Evolutionary conservation across 2,329 filamentous ascomycete genomes (phyloP), one percentile per base, ranked within the genome.

Genomic region (Atkinsonella hypoxylon): DNA sequence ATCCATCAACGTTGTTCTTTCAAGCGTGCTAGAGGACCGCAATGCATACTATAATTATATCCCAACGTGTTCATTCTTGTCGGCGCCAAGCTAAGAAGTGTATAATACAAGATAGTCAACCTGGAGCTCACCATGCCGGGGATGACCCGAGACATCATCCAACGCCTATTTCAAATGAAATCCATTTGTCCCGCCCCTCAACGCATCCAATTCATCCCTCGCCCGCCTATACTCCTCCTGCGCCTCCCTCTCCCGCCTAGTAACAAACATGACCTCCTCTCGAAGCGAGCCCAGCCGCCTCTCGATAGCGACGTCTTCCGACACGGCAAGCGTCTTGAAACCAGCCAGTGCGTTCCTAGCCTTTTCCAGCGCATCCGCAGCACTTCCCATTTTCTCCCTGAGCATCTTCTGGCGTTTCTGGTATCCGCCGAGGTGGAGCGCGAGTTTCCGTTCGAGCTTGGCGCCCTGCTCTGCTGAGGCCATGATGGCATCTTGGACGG

Each of bases 381-480:
- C 87, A 56, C 89, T 86, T 17, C 70, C 67, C 55, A 94, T 87
- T 71, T 95, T 97, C 53, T 82, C 78, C 20, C 82, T 79, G 26
- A 98, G 76, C 58, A 81, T 82, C 66, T 89, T 89, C 34, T 88
- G 82, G 32, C 93, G 85, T 58, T 89, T 83, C 64, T 90, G 83
- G 69, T 98, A 98, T 13, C 93, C 93, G 22, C 90, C 90, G 2
- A 95, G 81, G 60, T 93, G 84, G 49, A 95, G 75, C 0, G 77
- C 75, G n/a, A 98, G 78, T 68, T 93, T 96, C 78, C 95, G 95
- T 69, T 97, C 90, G 1, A 95, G 73, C 67, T 91, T 94, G 63
- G 89, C 88, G 49, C 87, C 87, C 51, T 83, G 78, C 58, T 91
- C 83, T 2, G 90, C 93, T 0, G 82, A 81, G 2, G 77, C 72